Conservation (phyloP, 371 early-diverging fungal genomes). For the Lichtheimia ramosa region DNA sequence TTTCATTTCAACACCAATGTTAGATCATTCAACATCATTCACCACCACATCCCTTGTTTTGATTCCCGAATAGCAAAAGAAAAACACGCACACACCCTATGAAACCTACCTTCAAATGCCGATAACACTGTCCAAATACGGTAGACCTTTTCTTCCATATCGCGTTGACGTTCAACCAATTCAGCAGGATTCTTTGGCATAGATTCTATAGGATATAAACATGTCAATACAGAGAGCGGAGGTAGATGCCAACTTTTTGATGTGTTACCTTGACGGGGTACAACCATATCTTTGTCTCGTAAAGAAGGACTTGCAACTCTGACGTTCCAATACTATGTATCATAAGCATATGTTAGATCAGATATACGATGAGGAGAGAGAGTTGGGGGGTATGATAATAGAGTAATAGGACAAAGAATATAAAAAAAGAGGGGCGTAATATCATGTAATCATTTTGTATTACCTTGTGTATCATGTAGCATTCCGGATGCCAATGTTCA, state of each 20-base stretch:
- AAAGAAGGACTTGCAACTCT: slow-evolving; percentile 39
- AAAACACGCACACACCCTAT: slow-evolving; percentile 87
- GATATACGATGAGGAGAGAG: too few species aligned
- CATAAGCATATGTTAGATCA: too few species aligned
- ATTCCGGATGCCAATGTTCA: slow-evolving; percentile 98
- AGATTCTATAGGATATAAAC: neutral
- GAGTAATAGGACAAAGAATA: too few species aligned
- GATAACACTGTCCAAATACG: slow-evolving; percentile 88
- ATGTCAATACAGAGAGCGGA: neutral
- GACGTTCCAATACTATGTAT: slow-evolving; percentile 76
- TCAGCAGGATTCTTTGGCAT: slow-evolving; percentile 33
- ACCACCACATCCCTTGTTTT: slow-evolving; percentile 8
- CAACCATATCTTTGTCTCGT: neutral
- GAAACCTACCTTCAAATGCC: slow-evolving; percentile 66
- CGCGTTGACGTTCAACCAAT: slow-evolving; percentile 47
- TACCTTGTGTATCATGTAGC: slow-evolving; percentile 96
- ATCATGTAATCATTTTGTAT: neutral
- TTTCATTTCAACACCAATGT: slow-evolving; percentile 10
- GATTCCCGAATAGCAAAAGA: slow-evolving; percentile 13
- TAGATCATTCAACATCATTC: neutral
- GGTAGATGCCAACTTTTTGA: neutral
- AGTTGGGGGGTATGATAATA: too few species aligned
- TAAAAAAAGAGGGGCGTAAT: too few species aligned
- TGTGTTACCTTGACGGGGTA: slow-evolving; percentile 1
- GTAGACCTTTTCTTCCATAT: slow-evolving; percentile 80